These are phyloP conservation scores for Paramecium pentaurelia DNA, from an alignment of 73 alveolate genomes.

Conservation along the genomic window DNA sequence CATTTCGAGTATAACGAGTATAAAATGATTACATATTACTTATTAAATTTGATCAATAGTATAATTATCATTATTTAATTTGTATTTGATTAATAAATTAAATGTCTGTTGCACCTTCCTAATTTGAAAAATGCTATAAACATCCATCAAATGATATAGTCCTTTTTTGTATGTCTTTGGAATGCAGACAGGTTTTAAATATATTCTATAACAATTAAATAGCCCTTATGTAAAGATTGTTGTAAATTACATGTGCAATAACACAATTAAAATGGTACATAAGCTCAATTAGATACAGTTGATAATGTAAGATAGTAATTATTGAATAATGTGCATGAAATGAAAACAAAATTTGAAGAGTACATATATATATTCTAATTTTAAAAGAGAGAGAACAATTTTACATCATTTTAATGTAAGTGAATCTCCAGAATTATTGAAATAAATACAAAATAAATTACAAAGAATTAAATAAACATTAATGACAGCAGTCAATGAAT, in stretches of 20 bases:
- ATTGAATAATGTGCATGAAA: not conserved
- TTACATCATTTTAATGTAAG: not conserved
- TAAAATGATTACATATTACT: not conserved
- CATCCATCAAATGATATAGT: not conserved
- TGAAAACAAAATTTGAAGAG: conserved; percentile 6
- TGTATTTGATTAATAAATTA: not conserved
- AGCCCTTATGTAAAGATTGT: not conserved
- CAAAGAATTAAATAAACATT: not conserved
- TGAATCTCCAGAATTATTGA: not conserved
- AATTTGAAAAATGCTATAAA: not conserved
- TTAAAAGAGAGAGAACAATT: not conserved
- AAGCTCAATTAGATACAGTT: not conserved
- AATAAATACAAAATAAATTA: not conserved
- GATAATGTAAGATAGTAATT: not conserved
- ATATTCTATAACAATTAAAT: not conserved
- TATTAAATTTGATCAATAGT: not conserved
- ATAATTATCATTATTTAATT: not conserved
- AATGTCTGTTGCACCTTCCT: not conserved
- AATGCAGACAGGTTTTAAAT: not conserved
- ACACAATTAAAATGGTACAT: not conserved
- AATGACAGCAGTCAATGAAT: not conserved
- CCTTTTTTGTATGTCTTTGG: not conserved
- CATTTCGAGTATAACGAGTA: not conserved
- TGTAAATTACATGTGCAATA: not conserved
- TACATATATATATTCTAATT: not conserved